These are phyloP conservation scores for Penicillium hordei DNA, from an alignment of 2,329 filamentous ascomycete genomes.

Conservation along the genomic window DNA sequence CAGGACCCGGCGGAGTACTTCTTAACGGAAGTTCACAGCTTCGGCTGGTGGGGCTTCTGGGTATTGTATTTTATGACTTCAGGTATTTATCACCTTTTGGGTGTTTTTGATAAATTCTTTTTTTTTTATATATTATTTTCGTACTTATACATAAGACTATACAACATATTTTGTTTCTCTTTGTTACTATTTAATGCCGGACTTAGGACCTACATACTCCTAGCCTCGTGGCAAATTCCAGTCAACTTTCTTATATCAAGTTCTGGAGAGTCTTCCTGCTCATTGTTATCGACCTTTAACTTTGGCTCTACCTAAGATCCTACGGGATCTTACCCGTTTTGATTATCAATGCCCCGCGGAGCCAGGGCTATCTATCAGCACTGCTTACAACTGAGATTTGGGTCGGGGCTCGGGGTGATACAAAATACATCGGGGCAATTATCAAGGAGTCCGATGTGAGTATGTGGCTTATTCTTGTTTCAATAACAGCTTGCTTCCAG, in stretches of 20 bases:
- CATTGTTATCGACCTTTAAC: neutral
- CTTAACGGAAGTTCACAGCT: slow-evolving; percentile 31
- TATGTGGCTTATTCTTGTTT: neutral
- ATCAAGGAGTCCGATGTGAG: slow-evolving; percentile 2
- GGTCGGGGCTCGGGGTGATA: neutral
- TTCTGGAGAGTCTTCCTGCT: neutral
- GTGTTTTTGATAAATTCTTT: neutral
- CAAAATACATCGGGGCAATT: neutral
- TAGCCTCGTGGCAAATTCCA: slow-evolving; percentile 1
- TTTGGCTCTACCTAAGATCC: neutral
- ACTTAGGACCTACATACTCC: neutral
- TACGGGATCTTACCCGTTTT: neutral
- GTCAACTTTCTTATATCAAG: neutral
- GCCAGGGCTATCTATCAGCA: neutral
- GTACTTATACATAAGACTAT: too few relatives aligned
- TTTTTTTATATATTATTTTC: too few relatives aligned
- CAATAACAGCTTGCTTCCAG: neutral
- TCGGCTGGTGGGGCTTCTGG: slow-evolving; percentile 22
- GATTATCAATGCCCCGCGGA: slow-evolving; percentile 5
- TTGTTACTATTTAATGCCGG: neutral
- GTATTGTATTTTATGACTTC: slow-evolving; percentile 21
- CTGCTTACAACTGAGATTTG: neutral
- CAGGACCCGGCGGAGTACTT: slow-evolving; percentile 35
- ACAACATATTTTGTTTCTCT: neutral
- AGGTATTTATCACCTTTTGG: slow-evolving; percentile 11